Evolutionary conservation across 1,284 basidiomycete genomes (phyloP).

Genomic region (Moesziomyces sp.): DNA sequence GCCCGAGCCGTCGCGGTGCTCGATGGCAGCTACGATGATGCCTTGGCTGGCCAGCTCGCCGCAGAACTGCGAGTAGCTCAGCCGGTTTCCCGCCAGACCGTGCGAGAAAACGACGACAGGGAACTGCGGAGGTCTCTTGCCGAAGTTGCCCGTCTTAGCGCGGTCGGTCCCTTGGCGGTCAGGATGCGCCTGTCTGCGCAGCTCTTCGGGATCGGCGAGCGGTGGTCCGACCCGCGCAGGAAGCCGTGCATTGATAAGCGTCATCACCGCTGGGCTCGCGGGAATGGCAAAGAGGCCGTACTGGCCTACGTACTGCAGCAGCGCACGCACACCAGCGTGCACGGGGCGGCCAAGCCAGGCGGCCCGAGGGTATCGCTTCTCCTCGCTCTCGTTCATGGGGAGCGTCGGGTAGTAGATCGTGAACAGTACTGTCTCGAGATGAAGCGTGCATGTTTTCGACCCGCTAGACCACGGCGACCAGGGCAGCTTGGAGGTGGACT

Average conservation of each 20-base stretch:
- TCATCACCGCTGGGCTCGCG: conserved; percentile 47
- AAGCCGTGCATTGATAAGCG: conserved; percentile 35
- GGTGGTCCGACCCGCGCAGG: conserved; percentile 45
- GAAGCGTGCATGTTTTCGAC: conserved; percentile 47
- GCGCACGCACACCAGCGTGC: conserved; percentile 31
- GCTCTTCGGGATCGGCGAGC: conserved; percentile 44
- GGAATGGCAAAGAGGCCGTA: conserved; percentile 51
- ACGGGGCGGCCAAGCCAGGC: conserved; percentile 58
- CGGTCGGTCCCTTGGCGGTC: conserved; percentile 9
- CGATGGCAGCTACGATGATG: conserved; percentile 70
- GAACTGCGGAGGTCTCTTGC: conserved; percentile 40
- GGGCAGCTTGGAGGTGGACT: neutral
- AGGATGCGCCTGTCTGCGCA: conserved; percentile 11
- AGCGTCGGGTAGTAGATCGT: conserved; percentile 56
- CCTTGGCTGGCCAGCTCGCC: conserved; percentile 59
- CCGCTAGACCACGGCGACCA: conserved; percentile 39
- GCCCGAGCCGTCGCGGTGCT: conserved; percentile 71
- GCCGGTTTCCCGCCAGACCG: conserved; percentile 58
- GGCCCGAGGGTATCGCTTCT: conserved; percentile 29
- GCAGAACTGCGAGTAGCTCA: conserved; percentile 61
- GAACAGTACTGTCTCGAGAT: conserved; percentile 59
- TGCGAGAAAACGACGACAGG: conserved; percentile 61
- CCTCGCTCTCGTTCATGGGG: conserved; percentile 13
- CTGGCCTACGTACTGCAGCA: conserved; percentile 55
- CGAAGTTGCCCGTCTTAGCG: conserved; percentile 35